These are phyloP conservation scores for Hymenoscyphus linearis DNA, from an alignment of 2,329 filamentous ascomycete species.

Conservation along the genomic window DNA sequence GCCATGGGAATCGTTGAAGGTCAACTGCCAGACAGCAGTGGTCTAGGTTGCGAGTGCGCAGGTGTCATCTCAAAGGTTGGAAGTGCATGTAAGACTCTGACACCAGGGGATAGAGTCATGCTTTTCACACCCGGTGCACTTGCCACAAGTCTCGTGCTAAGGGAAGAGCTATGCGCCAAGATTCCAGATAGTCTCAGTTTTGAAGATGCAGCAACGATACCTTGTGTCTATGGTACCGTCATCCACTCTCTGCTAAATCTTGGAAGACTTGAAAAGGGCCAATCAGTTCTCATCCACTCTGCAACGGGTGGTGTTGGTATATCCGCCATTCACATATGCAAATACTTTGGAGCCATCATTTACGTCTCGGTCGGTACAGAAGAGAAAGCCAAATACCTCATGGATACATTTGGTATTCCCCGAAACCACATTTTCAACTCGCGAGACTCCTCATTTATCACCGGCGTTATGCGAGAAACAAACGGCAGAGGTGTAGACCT, in stretches of 20 bases:
- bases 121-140: not conserved
- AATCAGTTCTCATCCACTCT: conserved; percentile 30
- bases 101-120: conserved; percentile 25
- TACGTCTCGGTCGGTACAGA: conserved; percentile 22
- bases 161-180: conserved; percentile 19
- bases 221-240: conserved; percentile 16
- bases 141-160: conserved; percentile 1
- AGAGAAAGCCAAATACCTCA: conserved; percentile 17
- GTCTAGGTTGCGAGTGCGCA: conserved; percentile 22
- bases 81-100: conserved; percentile 16
- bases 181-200: conserved; percentile 16
- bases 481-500: conserved; percentile 25
- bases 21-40: conserved; percentile 8
- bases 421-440: conserved; percentile 29
- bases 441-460: conserved; percentile 27
- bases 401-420: conserved; percentile 25
- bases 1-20: conserved; percentile 18
- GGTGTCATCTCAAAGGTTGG: conserved; percentile 26
- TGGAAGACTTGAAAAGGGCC: conserved; percentile 12
- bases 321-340: conserved; percentile 29
- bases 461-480: conserved; percentile 19
- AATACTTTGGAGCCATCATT: conserved; percentile 26
- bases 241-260: conserved; percentile 16
- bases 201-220: conserved; percentile 17
- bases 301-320: conserved; percentile 31